Evolutionary conservation across 73 alveolate species (phyloP).

Genomic region (Paramecium primaurelia): DNA sequence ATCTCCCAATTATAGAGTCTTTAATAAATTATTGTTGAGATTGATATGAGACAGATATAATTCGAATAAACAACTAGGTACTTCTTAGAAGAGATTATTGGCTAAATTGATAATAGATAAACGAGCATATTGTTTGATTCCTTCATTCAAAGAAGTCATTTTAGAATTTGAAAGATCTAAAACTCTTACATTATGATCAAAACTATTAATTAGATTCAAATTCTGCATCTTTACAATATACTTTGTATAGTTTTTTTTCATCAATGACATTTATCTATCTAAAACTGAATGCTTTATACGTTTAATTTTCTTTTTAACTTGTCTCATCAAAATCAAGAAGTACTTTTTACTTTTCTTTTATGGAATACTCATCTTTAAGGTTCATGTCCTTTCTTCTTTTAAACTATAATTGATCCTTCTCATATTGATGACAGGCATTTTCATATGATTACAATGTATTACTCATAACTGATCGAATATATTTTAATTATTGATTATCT

Average conservation of each 20-base stretch:
- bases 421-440: conserved; percentile 1
- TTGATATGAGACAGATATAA: background rate
- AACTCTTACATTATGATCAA: conserved; percentile 1
- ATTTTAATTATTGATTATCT: background rate
- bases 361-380: conserved; percentile 15
- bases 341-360: background rate
- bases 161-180: conserved; percentile 23
- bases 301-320: conserved; percentile 2
- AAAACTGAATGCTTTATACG: background rate
- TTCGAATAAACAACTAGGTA: background rate
- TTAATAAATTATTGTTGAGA: conserved; percentile 4
- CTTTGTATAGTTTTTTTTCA: background rate
- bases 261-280: background rate
- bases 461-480: background rate
- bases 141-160: background rate
- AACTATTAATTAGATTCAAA: background rate
- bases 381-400: conserved; percentile 8
- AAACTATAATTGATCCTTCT: background rate
- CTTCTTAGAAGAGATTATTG: conserved; percentile 4
- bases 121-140: background rate
- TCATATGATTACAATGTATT: background rate
- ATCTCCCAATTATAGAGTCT: background rate
- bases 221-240: background rate
- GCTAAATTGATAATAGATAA: background rate
- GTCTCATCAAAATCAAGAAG: background rate